Percentiles rank a stretch among this genome's conserved stretches.
phyloP scores from a whole-genome alignment of 2,329 filamentous ascomycete genomes.

The Aspergillus ustus region DNA sequence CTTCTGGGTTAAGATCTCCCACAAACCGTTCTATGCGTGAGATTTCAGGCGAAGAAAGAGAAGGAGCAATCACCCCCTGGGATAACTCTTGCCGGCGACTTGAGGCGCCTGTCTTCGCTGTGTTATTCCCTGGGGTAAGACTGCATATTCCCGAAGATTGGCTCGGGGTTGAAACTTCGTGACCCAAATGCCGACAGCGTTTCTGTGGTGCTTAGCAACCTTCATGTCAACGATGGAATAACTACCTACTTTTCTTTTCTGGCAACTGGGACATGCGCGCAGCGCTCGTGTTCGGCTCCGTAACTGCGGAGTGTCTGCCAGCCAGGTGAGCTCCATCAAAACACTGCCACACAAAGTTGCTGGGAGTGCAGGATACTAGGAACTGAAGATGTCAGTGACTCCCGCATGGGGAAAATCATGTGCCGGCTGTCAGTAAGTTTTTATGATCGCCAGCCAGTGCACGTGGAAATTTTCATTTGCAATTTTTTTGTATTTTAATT shows the following conservation, averaged over 20 bases:
- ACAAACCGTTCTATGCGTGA: constrained; percentile 40
- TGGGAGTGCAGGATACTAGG: background rate
- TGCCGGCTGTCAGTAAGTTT: no score
- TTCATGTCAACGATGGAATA: background rate
- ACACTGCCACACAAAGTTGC: background rate
- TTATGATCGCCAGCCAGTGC: no score
- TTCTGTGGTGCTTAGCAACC: constrained; percentile 28
- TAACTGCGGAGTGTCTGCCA: constrained; percentile 40
- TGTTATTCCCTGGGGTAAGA: background rate
- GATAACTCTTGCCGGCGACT: constrained; percentile 1
- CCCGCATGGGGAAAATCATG: no score
- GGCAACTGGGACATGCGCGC: constrained; percentile 38
- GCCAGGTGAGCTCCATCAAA: constrained; percentile 41
- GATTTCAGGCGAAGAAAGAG: constrained; percentile 13
- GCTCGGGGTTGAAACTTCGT: constrained; percentile 2
- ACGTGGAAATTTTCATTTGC: no score
- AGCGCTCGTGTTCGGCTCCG: constrained; percentile 36
- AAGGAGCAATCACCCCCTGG: background rate
- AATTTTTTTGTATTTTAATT: no score
- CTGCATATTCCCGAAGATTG: background rate
- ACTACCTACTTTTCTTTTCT: constrained; percentile 34
- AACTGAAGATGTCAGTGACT: background rate
- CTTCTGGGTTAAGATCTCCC: constrained; percentile 48
- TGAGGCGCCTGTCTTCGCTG: background rate
- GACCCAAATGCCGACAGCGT: constrained; percentile 37